phyloP scores from a whole-genome alignment of 805 yeast genomes.

The Metschnikowia santaceciliae region DNA sequence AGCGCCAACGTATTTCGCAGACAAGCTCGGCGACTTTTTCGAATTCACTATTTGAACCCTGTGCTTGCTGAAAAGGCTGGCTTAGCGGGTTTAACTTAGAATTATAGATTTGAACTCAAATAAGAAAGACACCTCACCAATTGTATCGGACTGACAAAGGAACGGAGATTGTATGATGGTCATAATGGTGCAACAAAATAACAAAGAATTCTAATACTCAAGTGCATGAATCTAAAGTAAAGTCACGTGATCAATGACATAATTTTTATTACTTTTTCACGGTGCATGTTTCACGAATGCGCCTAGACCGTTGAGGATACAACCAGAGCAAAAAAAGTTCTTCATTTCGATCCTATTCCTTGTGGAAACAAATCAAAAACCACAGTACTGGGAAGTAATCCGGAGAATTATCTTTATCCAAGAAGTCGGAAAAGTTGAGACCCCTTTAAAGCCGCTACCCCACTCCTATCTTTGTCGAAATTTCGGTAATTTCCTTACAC shows the following conservation, averaged over 20 bases:
- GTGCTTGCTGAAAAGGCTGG: neutral
- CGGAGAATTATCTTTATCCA: neutral
- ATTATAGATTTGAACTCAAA: neutral
- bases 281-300: slow-evolving; percentile 5
- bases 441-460: neutral
- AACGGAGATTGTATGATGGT: neutral
- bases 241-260: slow-evolving; percentile 5
- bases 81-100: neutral
- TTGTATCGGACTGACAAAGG: neutral
- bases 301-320: slow-evolving; percentile 7
- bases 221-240: neutral
- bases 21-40: slow-evolving; percentile 71
- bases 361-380: neutral
- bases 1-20: slow-evolving; percentile 68
- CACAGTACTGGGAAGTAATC: neutral
- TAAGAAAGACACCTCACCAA: neutral
- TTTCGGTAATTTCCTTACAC: neutral
- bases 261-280: slow-evolving; percentile 3
- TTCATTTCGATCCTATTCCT: neutral
- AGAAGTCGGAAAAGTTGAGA: neutral
- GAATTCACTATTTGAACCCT: slow-evolving; percentile 35
- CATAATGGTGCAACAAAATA: neutral
- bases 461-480: neutral
- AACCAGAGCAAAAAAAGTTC: slow-evolving; percentile 3
- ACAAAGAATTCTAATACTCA: neutral